Evolutionary conservation across 352 stramenopile species (phyloP).

Genomic region (Phytophthora fragariae): DNA sequence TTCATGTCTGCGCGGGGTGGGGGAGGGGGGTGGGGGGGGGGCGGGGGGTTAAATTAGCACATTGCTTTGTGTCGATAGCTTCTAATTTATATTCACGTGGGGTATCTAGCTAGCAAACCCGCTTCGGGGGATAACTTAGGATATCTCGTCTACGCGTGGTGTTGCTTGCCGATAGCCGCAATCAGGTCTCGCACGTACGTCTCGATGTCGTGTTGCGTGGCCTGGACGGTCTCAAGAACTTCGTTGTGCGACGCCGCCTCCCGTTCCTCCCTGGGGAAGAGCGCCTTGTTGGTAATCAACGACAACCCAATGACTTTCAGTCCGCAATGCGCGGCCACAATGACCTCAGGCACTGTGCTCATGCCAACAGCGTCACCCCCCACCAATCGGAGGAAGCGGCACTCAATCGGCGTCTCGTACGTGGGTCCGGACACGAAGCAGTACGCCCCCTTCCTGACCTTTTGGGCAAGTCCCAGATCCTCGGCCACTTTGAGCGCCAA

Average conservation of each 20-base stretch:
- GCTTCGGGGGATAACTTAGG: constrained; percentile 8
- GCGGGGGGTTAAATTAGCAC: too few relatives aligned
- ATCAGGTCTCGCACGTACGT: constrained; percentile 29
- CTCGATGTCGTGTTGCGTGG: constrained; percentile 43
- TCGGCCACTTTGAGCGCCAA: constrained; percentile 81
- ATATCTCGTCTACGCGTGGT: constrained; percentile 8
- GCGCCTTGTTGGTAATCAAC: constrained; percentile 95
- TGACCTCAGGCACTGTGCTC: constrained; percentile 95
- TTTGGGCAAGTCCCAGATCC: constrained; percentile 74
- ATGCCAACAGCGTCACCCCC: constrained; percentile 95
- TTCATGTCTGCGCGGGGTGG: too few relatives aligned
- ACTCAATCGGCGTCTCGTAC: constrained; percentile 96
- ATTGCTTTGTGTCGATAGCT: too few relatives aligned
- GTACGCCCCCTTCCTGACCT: constrained; percentile 90
- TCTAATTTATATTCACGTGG: too few relatives aligned
- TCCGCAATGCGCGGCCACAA: constrained; percentile 87
- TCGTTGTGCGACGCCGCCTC: constrained; percentile 90
- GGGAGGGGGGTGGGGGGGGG: too few relatives aligned
- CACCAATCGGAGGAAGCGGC: constrained; percentile 89
- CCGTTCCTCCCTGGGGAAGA: constrained; percentile 77
- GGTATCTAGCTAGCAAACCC: neutral
- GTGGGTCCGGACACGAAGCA: constrained; percentile 96
- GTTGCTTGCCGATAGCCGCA: constrained; percentile 8
- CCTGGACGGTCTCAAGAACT: constrained; percentile 87
- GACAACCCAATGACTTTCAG: constrained; percentile 82